A percentile compares a stretch with the other conserved stretches of the same genome.
Evolutionary conservation across 139 green algal species (phyloP).

Genomic region (Medakamo hakoo): DNA sequence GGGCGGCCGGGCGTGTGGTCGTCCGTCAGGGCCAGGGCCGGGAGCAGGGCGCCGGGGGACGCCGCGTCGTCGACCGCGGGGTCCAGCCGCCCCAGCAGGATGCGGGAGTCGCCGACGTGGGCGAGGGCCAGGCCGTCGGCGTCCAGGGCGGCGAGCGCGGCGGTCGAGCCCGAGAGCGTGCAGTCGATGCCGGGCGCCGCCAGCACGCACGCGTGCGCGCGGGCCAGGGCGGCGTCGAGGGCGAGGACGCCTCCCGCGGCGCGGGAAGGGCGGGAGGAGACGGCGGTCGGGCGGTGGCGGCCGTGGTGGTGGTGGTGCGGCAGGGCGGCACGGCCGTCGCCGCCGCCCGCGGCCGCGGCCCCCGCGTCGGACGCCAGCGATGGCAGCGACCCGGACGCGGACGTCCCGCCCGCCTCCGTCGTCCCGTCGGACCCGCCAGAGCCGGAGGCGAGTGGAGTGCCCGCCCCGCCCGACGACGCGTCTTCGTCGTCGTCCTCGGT

Average conservation of each 20-base stretch:
- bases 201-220: not conserved
- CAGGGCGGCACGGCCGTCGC: too few species aligned
- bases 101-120: slow-evolving; percentile 33
- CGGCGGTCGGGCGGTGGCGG: too few species aligned
- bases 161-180: slow-evolving; percentile 8
- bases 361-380: not conserved
- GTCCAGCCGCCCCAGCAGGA: slow-evolving; percentile 14
- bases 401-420: too few species aligned
- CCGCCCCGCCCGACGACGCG: too few species aligned
- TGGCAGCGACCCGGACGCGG: not conserved
- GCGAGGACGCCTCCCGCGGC: too few species aligned
- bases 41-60: not conserved
- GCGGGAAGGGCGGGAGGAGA: too few species aligned
- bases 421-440: too few species aligned
- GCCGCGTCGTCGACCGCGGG: not conserved
- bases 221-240: not conserved
- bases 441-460: too few species aligned
- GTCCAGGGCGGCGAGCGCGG: slow-evolving; percentile 8
- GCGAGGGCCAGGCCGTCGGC: slow-evolving; percentile 13
- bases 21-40: slow-evolving; percentile 19
- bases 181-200: not conserved
- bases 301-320: too few species aligned
- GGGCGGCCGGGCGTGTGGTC: slow-evolving; percentile 32
- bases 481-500: too few species aligned
- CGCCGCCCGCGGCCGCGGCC: too few species aligned